phyloP scores from a whole-genome alignment of 1,139 yeast genomes.

The Insectozyma bohioensis region DNA sequence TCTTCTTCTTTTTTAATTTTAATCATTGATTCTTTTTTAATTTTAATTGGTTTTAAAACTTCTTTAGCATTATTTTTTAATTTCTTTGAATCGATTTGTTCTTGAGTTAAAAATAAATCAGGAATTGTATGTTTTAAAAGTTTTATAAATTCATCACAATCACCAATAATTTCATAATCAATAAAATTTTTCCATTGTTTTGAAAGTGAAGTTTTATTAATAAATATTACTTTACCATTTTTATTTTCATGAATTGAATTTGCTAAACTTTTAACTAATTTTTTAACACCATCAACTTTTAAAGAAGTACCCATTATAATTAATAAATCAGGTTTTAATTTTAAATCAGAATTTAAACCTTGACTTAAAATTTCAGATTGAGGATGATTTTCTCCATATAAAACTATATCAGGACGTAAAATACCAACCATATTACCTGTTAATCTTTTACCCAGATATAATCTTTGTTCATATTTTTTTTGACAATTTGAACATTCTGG shows the following conservation, averaged over 20 bases:
- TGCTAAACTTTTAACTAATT: constrained; percentile 60
- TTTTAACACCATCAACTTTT: constrained; percentile 71
- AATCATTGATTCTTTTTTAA: constrained; percentile 11
- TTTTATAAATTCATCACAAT: constrained; percentile 79
- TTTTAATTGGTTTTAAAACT: constrained; percentile 3
- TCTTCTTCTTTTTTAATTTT: constrained; percentile 9
- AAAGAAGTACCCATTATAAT: constrained; percentile 76
- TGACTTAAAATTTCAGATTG: constrained; percentile 64
- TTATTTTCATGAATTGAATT: constrained; percentile 52
- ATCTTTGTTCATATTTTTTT: constrained; percentile 51
- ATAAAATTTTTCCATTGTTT: constrained; percentile 57
- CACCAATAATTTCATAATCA: constrained; percentile 74
- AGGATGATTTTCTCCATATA: constrained; percentile 81
- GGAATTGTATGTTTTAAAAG: constrained; percentile 54
- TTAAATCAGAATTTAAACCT: constrained; percentile 56
- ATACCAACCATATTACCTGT: constrained; percentile 56
- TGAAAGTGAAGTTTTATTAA: constrained; percentile 55
- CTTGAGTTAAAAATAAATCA: constrained; percentile 56
- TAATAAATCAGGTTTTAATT: constrained; percentile 59
- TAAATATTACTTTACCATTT: constrained; percentile 61
- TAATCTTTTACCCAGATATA: constrained; percentile 60
- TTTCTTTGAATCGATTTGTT: constrained; percentile 47
- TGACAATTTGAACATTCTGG: constrained; percentile 67
- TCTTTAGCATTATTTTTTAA: constrained; percentile 22
- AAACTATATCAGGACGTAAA: constrained; percentile 70